Percentiles rank a stretch among this genome's conserved stretches.
phyloP scores from a whole-genome alignment of 768 basidiomycete genomes.

The Multifurca ochricompacta region DNA sequence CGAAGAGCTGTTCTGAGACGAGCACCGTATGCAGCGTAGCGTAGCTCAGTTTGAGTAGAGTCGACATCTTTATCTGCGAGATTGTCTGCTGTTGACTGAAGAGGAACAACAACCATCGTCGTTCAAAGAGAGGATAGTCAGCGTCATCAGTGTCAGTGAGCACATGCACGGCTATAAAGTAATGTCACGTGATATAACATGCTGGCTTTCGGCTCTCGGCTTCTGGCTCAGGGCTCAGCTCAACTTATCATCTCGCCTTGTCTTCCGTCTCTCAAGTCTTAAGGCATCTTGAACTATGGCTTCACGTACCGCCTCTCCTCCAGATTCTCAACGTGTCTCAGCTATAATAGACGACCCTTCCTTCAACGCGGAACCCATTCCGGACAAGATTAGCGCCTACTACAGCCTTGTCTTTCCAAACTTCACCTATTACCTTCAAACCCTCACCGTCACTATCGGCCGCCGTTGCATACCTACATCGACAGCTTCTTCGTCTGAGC shows the following conservation, averaged over 20 bases:
- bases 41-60: conserved; percentile 58
- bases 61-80: conserved; percentile 60
- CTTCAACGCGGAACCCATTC: conserved; percentile 26
- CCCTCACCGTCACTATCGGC: conserved; percentile 89
- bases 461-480: conserved; percentile 65
- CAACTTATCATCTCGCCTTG: background rate
- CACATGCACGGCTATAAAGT: no score
- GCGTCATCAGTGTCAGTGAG: no score
- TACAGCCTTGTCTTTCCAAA: conserved; percentile 90
- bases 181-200: conserved; percentile 4
- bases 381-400: conserved; percentile 85
- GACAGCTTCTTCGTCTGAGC: conserved; percentile 51
- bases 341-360: conserved; percentile 26
- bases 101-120: no score
- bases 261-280: conserved; percentile 20
- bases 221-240: no score
- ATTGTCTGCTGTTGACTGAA: conserved; percentile 38
- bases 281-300: conserved; percentile 10
- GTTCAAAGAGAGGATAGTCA: no score
- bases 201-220: background rate
- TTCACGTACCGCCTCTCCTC: conserved; percentile 24
- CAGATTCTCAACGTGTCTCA: conserved; percentile 25
- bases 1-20: conserved; percentile 70
- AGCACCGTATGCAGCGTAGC: conserved; percentile 72
- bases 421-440: conserved; percentile 97